These are phyloP conservation scores for Cystobasidium slooffiae DNA, from an alignment of 1,284 basidiomycete genomes.

Conservation along the genomic window DNA sequence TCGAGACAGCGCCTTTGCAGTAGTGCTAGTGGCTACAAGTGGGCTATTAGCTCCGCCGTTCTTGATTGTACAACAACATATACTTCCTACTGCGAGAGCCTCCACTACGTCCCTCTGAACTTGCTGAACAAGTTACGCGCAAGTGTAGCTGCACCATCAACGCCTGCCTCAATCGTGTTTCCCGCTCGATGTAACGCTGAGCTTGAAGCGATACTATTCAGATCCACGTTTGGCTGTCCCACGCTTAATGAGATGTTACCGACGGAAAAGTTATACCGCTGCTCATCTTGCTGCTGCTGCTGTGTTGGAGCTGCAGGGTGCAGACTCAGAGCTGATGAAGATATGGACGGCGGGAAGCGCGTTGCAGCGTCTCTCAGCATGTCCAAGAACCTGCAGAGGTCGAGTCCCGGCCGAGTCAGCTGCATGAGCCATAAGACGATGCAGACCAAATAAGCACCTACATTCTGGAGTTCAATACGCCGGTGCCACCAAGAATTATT, in stretches of 20 bases:
- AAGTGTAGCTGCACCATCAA: slow-evolving; percentile 63
- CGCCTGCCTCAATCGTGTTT: slow-evolving; percentile 66
- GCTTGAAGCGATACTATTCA: slow-evolving; percentile 55
- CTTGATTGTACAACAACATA: too few relatives aligned
- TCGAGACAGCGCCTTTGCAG: too few relatives aligned
- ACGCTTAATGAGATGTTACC: slow-evolving; percentile 88
- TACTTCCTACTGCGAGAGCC: too few relatives aligned
- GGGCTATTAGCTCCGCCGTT: too few relatives aligned
- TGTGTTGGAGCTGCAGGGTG: slow-evolving; percentile 59
- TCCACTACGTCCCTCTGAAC: slow-evolving; percentile 62
- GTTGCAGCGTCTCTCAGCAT: slow-evolving; percentile 51
- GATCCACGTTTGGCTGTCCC: slow-evolving; percentile 62
- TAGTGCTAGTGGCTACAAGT: too few relatives aligned
- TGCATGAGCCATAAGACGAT: too few relatives aligned
- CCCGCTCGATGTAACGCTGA: slow-evolving; percentile 78
- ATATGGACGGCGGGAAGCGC: slow-evolving; percentile 48
- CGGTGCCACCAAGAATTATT: slow-evolving; percentile 86
- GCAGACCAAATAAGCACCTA: slow-evolving; percentile 56
- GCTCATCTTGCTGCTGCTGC: slow-evolving; percentile 54
- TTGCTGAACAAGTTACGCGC: slow-evolving; percentile 83
- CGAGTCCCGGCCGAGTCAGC: neutral
- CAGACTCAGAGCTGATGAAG: slow-evolving; percentile 59
- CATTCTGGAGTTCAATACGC: slow-evolving; percentile 88
- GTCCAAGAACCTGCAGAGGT: slow-evolving; percentile 47
- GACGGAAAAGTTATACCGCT: slow-evolving; percentile 78